Conservation (phyloP, 2,329 filamentous ascomycete species). For the Sporothrix mexicana region DNA sequence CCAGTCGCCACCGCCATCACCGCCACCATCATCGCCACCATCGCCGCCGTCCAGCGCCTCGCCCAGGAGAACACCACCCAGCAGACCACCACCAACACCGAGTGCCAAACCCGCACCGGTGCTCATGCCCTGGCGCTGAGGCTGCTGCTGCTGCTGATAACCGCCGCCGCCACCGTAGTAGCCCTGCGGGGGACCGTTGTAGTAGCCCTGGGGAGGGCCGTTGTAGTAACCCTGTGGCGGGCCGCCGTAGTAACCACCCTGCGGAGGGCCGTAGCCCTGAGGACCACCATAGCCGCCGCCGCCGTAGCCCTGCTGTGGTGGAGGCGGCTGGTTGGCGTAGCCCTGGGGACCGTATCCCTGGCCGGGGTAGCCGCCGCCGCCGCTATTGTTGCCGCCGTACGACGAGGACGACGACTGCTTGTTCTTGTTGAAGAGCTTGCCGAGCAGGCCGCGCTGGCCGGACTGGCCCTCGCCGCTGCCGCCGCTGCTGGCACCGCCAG, state of each 20-base stretch:
- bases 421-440: constrained; percentile 55
- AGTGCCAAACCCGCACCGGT: constrained; percentile 72
- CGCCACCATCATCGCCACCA: constrained; percentile 58
- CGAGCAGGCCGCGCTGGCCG: constrained; percentile 56
- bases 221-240: constrained; percentile 45
- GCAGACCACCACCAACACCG: constrained; percentile 78
- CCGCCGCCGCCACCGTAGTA: constrained; percentile 44
- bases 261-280: constrained; percentile 37
- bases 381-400: not conserved
- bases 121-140: constrained; percentile 60
- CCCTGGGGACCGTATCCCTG: constrained; percentile 39
- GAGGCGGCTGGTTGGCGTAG: constrained; percentile 45
- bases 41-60: constrained; percentile 69
- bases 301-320: constrained; percentile 45
- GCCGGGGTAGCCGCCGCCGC: constrained; percentile 41
- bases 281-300: constrained; percentile 38
- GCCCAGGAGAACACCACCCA: constrained; percentile 76
- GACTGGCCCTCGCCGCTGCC: constrained; percentile 41
- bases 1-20: constrained; percentile 44
- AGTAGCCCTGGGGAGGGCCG: constrained; percentile 42
- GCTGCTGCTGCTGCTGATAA: constrained; percentile 44
- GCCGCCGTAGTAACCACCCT: constrained; percentile 39
- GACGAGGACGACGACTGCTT: constrained; percentile 22
- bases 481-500: constrained; percentile 46
- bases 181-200: constrained; percentile 42